Evolutionary conservation across 768 basidiomycete species (phyloP), one percentile per base, ranked within the genome.

Genomic region (Psilocybe subaeruginosa): DNA sequence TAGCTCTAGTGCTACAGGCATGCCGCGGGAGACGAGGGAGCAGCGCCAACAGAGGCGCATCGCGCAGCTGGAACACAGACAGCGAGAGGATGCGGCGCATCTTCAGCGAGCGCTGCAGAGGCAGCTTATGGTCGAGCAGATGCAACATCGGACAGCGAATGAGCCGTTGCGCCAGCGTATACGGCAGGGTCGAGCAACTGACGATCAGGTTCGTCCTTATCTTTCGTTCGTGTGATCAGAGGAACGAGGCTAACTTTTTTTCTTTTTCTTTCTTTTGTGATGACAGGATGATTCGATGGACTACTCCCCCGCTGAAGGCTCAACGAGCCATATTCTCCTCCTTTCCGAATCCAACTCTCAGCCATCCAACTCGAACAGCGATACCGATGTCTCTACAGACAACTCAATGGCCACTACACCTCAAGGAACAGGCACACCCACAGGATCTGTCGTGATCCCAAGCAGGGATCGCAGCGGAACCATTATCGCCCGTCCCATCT

Each of bases 381-480:
- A 88, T 66, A 80, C 80, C 23, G 86, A 88, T 64, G 80, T 85
- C 4, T 87, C 88, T 3, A 81, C 85, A 17, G 87, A 90, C 64
- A 82, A 80, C 11, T 89, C 87, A 0, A 75, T 81, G 8, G 82
- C 85, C 37, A 76, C 81, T 7, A 90, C 89, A 0, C 88, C 89
- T 9, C 73, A 79, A 29, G 80, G 82, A 5, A 82, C 82, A 1
- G 81, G 81, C 45, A 88, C 88, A 0, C 87, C 88, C 9, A 87
- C 85, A 0, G 82, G 84, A 0, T 74, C 83, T n/a, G 85, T 87
- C 45, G 72, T 87, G n/a, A 78, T 87, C 27, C 80, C 83, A 4
- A 77, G 76, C 46, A 79, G 91, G 29, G 90, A 91, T 64, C 84
- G 91, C 48, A 90, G 89, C 63, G 90, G 90, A 8, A 93, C 91